Evolutionary conservation across 2,329 filamentous ascomycete species (phyloP).

Genomic region (Pseudogymnoascus verrucosus): DNA sequence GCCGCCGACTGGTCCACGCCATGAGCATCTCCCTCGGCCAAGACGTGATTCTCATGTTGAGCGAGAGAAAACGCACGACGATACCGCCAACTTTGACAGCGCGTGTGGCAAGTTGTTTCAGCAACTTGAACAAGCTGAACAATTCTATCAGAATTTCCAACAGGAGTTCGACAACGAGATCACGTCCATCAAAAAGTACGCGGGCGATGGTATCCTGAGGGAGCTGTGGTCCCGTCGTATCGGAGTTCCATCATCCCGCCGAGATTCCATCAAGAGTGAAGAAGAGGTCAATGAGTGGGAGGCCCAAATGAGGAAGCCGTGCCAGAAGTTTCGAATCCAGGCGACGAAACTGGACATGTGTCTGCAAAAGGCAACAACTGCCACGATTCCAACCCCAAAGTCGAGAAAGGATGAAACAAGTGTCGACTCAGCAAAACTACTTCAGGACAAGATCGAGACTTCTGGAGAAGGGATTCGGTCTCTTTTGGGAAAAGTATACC

Average conservation of each 20-base stretch:
- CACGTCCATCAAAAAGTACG: conserved; percentile 14
- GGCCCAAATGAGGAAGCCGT: not conserved
- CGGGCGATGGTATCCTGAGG: conserved; percentile 12
- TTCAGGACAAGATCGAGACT: conserved; percentile 17
- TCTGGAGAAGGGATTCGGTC: conserved; percentile 14
- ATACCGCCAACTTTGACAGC: not conserved
- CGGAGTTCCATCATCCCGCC: conserved; percentile 12
- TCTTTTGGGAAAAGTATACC: conserved; percentile 14
- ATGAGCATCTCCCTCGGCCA: not conserved
- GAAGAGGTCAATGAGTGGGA: conserved; percentile 2
- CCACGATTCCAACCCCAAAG: not conserved
- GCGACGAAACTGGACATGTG: not conserved
- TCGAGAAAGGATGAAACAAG: conserved; percentile 9
- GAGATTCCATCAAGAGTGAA: conserved; percentile 3
- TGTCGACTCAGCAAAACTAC: conserved; percentile 12
- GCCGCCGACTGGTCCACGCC: not conserved
- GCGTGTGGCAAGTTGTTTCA: conserved; percentile 12
- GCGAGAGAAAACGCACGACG: not conserved
- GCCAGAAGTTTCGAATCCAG: not conserved
- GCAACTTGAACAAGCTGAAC: conserved; percentile 16
- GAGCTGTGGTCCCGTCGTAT: conserved; percentile 17
- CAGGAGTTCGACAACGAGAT: conserved; percentile 17
- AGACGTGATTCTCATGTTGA: not conserved
- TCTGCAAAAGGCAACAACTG: not conserved
- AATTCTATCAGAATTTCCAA: conserved; percentile 19